Evolutionary conservation across 441 rosid species (phyloP).

Genomic region (Iberis amara): DNA sequence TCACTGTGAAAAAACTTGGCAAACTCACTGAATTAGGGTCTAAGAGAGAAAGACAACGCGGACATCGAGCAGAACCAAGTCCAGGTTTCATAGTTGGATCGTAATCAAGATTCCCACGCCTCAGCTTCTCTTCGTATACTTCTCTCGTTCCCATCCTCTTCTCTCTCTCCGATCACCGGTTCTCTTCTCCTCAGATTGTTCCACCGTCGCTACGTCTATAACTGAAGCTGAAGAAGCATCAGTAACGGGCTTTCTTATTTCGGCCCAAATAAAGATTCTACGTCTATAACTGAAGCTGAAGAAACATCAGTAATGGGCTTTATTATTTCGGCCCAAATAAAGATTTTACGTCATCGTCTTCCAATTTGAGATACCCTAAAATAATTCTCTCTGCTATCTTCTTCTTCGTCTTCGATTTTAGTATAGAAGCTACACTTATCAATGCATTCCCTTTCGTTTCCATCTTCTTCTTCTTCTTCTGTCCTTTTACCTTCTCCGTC

Average conservation of each 20-base stretch:
- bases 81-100: constrained; percentile 91
- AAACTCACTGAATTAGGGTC: constrained; percentile 47
- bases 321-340: constrained; percentile 14
- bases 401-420: constrained; percentile 21
- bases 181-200: constrained; percentile 5
- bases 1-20: constrained; percentile 1
- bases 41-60: constrained; percentile 87
- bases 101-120: constrained; percentile 57
- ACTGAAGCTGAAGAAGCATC: neutral
- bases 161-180: constrained; percentile 21
- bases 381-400: constrained; percentile 14
- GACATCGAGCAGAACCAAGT: constrained; percentile 83
- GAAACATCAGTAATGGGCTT: constrained; percentile 8
- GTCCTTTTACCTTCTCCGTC: constrained; percentile 30
- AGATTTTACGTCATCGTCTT: constrained; percentile 1
- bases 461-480: constrained; percentile 38
- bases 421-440: constrained; percentile 20
- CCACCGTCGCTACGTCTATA: constrained; percentile 8
- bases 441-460: constrained; percentile 30
- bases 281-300: neutral
- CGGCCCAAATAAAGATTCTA: constrained; percentile 18
- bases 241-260: constrained; percentile 11
- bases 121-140: constrained; percentile 80
- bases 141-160: constrained; percentile 65
- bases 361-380: constrained; percentile 22